Evolutionary conservation across 192 early-diverging fungal genomes (phyloP).

Genomic region (Linnemannia elongata): DNA sequence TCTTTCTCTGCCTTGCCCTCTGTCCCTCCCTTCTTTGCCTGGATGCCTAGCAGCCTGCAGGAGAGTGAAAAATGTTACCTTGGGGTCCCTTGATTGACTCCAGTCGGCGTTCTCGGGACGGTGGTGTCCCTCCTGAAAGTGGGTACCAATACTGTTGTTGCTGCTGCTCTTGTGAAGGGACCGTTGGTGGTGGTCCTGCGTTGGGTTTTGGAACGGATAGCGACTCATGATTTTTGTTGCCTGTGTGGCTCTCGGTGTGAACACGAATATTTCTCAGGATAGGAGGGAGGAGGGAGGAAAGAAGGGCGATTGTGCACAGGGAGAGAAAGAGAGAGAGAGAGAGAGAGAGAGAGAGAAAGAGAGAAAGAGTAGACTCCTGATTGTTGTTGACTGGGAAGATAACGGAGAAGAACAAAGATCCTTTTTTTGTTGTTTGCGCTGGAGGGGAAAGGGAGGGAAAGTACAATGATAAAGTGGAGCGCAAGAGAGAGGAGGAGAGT

Average conservation of each 20-base stretch:
- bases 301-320: background rate
- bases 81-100: slow-evolving; percentile 27
- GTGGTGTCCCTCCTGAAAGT: slow-evolving; percentile 42
- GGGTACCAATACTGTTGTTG: background rate
- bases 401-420: background rate
- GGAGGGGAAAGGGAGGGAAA: background rate
- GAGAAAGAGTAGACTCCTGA: background rate
- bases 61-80: slow-evolving; percentile 11
- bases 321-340: no score
- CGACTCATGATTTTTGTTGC: slow-evolving; percentile 6
- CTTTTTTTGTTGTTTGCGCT: background rate
- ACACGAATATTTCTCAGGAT: background rate
- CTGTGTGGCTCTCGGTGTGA: background rate
- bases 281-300: background rate
- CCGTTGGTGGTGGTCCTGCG: slow-evolving; percentile 2
- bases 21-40: background rate
- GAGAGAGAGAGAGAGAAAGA: no score
- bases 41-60: background rate
- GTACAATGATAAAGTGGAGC: background rate
- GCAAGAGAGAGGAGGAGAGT: background rate
- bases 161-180: background rate
- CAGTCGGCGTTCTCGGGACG: slow-evolving; percentile 32
- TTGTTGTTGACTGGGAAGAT: background rate
- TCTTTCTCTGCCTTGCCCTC: background rate
- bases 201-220: slow-evolving; percentile 11